phyloP scores from a whole-genome alignment of 257 asterid genomes.

The Pogostemon cablin region DNA sequence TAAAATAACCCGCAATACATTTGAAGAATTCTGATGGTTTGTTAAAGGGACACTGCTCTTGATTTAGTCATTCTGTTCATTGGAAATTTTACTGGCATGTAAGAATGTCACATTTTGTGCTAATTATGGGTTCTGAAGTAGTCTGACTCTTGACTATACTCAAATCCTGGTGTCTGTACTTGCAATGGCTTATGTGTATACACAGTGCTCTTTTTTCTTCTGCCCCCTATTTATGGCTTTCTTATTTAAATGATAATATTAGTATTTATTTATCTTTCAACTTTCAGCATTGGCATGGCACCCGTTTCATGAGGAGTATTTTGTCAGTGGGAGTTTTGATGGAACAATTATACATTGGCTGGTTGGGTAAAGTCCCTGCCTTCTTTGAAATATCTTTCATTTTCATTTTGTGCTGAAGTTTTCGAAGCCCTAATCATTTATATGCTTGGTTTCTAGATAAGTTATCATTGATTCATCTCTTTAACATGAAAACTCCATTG shows the following conservation, averaged over 20 bases:
- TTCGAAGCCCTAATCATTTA: constrained; percentile 6
- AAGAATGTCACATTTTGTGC: neutral
- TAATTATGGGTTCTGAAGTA: constrained; percentile 4
- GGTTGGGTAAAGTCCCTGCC: constrained; percentile 69
- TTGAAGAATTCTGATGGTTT: constrained; percentile 16
- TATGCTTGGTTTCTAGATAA: constrained; percentile 7
- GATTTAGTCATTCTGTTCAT: constrained; percentile 10
- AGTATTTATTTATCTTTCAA: constrained; percentile 29
- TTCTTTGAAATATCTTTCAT: constrained; percentile 15
- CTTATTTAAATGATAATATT: constrained; percentile 28
- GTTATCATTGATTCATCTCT: constrained; percentile 21
- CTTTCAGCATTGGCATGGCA: constrained; percentile 94
- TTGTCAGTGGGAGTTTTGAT: constrained; percentile 96
- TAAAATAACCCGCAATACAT: constrained; percentile 19
- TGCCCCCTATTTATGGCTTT: constrained; percentile 8
- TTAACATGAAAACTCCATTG: constrained; percentile 6
- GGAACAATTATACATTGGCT: constrained; percentile 99
- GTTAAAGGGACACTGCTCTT: constrained; percentile 1
- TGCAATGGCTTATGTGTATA: constrained; percentile 12
- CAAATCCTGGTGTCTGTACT: neutral
- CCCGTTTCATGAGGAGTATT: constrained; percentile 97
- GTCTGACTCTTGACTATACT: neutral
- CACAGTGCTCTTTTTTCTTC: constrained; percentile 12
- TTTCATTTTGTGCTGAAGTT: constrained; percentile 17
- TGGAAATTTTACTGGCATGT: neutral